Percentiles rank a stretch among this genome's conserved stretches.
Evolutionary conservation across 345 rosid genomes (phyloP).

Genomic region (Salix dunnii): DNA sequence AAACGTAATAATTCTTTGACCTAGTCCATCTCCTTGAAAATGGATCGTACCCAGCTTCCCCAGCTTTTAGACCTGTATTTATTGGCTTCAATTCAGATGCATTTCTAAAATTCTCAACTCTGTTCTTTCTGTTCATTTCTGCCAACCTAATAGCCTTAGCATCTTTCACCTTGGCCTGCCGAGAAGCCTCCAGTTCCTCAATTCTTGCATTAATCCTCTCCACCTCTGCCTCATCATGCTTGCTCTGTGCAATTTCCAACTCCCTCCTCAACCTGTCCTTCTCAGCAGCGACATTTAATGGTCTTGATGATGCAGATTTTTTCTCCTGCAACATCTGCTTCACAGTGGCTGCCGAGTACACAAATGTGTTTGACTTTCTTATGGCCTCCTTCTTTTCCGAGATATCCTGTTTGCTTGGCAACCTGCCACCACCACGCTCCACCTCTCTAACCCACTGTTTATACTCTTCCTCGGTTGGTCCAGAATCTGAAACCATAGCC

Average conservation of each 20-base stretch:
- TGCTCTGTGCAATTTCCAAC: constrained; percentile 68
- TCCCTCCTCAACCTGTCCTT: constrained; percentile 89
- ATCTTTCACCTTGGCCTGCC: constrained; percentile 59
- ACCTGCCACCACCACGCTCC: constrained; percentile 73
- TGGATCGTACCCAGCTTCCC: constrained; percentile 98
- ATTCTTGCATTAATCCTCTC: constrained; percentile 72
- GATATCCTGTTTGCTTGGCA: constrained; percentile 80
- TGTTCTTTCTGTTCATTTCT: constrained; percentile 95
- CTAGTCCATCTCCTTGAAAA: constrained; percentile 99
- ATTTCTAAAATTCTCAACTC: constrained; percentile 88
- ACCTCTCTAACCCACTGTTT: constrained; percentile 87
- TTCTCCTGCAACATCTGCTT: constrained; percentile 98
- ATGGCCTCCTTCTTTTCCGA: constrained; percentile 83
- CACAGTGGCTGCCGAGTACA: constrained; percentile 90
- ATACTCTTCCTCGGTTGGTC: constrained; percentile 84
- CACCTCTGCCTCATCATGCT: constrained; percentile 68
- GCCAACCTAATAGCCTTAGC: constrained; percentile 75
- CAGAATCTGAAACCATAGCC: constrained; percentile 97
- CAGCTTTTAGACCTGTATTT: constrained; percentile 68
- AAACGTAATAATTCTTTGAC: constrained; percentile 82
- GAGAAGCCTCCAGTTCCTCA: constrained; percentile 76
- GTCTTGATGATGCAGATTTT: constrained; percentile 77
- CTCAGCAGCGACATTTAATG: constrained; percentile 92
- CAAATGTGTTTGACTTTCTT: constrained; percentile 59
- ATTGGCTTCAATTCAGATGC: constrained; percentile 72